Base-by-base conservation (phyloP, 2,329 filamentous ascomycete species). In the Aspergillus neoniger region DNA sequence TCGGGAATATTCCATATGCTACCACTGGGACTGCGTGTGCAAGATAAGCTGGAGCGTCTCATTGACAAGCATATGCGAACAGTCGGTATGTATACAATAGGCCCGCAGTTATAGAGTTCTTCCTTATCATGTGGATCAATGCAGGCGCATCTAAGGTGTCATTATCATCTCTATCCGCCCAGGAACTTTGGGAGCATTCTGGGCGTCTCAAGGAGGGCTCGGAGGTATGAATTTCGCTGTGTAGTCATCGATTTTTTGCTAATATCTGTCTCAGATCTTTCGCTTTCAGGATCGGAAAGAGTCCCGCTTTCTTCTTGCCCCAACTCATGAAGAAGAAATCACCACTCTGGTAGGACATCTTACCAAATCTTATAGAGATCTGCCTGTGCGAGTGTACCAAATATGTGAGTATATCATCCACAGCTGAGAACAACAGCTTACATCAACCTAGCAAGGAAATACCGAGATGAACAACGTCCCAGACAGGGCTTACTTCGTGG, bases 281-380 rank as follows among this genome's bases (percentile, higher is more conserved):
- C 86, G 85, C 44, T 85, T 98, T 50, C 78, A 83, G 48, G 95
- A 98, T 75, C 86, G 95, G 58, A 95, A 90, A 75, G 85, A 90
- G 6, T 81, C 84, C 0, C 82, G 85, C 4, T 91, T 91, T 63
- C 82, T 99, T 30, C 84, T 99, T 4, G 89, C 92, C 1, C 95
- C 95, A 0, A 99, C 95, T 0, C 95, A 99, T 63, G 95, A 99
- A 72, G 95, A 99, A 74, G 95, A 99, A 73, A 95, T 99, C 67
- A 99, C 95, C 0, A 80, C 84, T 0, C 80, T 99, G 2, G 91
- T 97, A 1, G 86, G 87, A 4, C 85, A 83, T 58, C 84, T 88
- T 15, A 81, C 93, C 1, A 86, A 88, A 44, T 96, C 93, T 0
- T 94, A 96, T 73, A 94, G 92, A 70, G 88, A 91, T 48, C 81